A percentile compares a stretch with the other conserved stretches of the same genome.
These are phyloP conservation scores for Beauveria caledonica DNA, from an alignment of 2,329 filamentous ascomycete species.

Conservation along the genomic window DNA sequence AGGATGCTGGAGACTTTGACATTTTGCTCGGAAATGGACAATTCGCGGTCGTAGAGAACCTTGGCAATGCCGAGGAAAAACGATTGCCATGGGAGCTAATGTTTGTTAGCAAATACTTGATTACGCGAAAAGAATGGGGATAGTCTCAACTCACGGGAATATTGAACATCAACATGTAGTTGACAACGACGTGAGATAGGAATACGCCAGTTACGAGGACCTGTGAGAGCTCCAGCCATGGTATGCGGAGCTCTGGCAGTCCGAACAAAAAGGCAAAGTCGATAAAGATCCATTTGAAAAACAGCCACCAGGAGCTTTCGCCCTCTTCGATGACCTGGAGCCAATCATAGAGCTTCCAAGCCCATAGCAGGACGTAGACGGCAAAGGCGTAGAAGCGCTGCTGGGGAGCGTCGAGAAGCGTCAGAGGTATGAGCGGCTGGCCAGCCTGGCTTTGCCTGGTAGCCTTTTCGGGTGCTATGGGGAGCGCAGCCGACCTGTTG, in stretches of 20 bases:
- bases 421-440: constrained; percentile 69
- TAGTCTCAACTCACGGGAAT: constrained; percentile 52
- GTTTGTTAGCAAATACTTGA: not conserved
- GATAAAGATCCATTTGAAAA: constrained; percentile 86
- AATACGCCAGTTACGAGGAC: constrained; percentile 64
- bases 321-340: constrained; percentile 70
- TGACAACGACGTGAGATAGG: constrained; percentile 59
- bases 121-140: rapidly evolving
- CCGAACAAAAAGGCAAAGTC: constrained; percentile 84
- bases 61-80: constrained; percentile 68
- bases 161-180: constrained; percentile 89
- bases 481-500: constrained; percentile 29
- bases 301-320: constrained; percentile 78
- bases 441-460: constrained; percentile 19
- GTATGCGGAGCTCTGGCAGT: constrained; percentile 80
- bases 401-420: constrained; percentile 78
- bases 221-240: constrained; percentile 90
- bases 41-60: constrained; percentile 82
- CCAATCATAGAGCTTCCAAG: constrained; percentile 85
- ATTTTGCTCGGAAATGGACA: constrained; percentile 86
- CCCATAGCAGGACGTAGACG: constrained; percentile 67
- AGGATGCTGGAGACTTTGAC: constrained; percentile 83
- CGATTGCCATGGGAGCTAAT: constrained; percentile 62
- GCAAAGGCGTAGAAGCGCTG: constrained; percentile 81
- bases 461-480: constrained; percentile 38